These are phyloP conservation scores for Solanum hybrid DNA, from an alignment of 305 asterid genomes.

Conservation along the genomic window DNA sequence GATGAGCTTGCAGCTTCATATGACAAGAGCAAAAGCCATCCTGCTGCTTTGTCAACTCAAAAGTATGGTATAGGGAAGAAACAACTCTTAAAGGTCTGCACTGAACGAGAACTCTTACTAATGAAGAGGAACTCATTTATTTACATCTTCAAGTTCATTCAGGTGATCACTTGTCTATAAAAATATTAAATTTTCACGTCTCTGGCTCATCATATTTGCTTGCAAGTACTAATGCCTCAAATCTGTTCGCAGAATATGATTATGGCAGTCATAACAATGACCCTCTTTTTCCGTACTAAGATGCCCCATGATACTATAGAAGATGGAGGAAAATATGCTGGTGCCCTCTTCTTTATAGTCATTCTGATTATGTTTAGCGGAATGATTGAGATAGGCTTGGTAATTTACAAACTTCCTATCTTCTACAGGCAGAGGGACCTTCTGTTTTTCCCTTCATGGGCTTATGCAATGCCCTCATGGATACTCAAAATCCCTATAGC, in stretches of 20 bases:
- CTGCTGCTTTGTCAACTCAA: constrained; percentile 15
- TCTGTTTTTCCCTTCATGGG: constrained; percentile 16
- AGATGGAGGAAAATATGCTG: constrained; percentile 6
- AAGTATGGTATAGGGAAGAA: constrained; percentile 8
- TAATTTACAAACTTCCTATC: constrained; percentile 6
- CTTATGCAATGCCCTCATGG: constrained; percentile 9
- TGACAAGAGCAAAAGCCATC: constrained; percentile 18
- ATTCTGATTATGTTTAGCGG: constrained; percentile 1
- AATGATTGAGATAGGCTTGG: neutral
- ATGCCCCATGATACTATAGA: neutral
- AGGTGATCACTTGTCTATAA: neutral
- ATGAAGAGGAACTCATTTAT: constrained; percentile 29
- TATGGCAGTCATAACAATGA: neutral
- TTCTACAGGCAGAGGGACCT: constrained; percentile 11
- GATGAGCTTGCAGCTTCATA: constrained; percentile 8
- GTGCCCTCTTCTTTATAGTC: neutral
- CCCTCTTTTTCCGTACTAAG: constrained; percentile 5
- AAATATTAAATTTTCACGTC: neutral
- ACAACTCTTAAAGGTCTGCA: constrained; percentile 11
- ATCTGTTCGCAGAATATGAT: neutral
- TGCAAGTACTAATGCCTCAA: neutral
- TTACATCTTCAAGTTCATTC: constrained; percentile 20
- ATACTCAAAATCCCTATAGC: constrained; percentile 8
- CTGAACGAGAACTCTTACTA: constrained; percentile 17
- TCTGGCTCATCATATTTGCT: neutral